Conservation (phyloP, 345 rosid species). For the Odontarrhena argentea region DNA sequence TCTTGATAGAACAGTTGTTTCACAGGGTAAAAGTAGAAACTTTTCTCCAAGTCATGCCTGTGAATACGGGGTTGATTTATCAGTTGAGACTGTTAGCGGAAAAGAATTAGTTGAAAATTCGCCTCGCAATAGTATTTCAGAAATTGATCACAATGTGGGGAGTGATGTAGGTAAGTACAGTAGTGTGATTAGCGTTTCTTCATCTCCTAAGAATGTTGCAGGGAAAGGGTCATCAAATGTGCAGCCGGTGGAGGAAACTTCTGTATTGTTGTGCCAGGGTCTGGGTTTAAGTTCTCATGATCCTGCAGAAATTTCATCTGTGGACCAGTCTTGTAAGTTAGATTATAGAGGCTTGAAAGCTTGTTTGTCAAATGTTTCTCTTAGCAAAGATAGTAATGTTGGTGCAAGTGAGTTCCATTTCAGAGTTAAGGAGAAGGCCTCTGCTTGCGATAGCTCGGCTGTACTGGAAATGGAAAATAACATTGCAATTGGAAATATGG, state of each 20-base stretch:
- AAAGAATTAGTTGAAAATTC: no score
- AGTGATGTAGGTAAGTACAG: slow-evolving; percentile 35
- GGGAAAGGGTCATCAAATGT: slow-evolving; percentile 33
- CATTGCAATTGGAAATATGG: slow-evolving; percentile 36
- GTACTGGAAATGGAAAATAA: slow-evolving; percentile 24
- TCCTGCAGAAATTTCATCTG: slow-evolving; percentile 25
- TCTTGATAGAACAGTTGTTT: no score
- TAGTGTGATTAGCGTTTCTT: slow-evolving; percentile 32
- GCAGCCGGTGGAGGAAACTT: slow-evolving; percentile 34
- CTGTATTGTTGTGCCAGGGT: no score
- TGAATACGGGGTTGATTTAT: slow-evolving; percentile 26
- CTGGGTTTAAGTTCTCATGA: no score
- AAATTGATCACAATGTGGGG: slow-evolving; percentile 18
- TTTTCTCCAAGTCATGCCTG: slow-evolving; percentile 13
- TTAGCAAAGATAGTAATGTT: slow-evolving; percentile 35
- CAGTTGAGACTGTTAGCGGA: slow-evolving; percentile 16
- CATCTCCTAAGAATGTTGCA: slow-evolving; percentile 35
- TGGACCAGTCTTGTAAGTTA: slow-evolving; percentile 28
- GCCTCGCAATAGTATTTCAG: not conserved
- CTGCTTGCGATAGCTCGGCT: not conserved
- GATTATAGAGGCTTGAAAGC: slow-evolving; percentile 34
- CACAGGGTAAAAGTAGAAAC: slow-evolving; percentile 42
- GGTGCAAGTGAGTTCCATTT: slow-evolving; percentile 18
- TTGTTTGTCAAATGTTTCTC: slow-evolving; percentile 38
- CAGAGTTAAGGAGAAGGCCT: no score